Evolutionary conservation across 164 flowering plant species (phyloP), one percentile per base, ranked within the genome.

Genomic region (Macadamia integrifolia): DNA sequence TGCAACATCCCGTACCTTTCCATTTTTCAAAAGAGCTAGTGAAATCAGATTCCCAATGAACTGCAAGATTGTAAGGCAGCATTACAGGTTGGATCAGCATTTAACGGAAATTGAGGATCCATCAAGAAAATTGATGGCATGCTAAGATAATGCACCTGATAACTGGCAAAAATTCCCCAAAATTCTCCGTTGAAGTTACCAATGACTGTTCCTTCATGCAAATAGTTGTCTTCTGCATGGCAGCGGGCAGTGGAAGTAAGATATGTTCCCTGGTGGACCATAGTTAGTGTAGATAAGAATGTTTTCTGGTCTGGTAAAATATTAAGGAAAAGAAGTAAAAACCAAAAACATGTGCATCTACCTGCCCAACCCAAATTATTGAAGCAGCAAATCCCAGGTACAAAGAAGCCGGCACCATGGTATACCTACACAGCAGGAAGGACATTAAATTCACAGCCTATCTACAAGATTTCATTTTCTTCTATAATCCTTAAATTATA

Each of bases 311-410:
- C 55, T 29, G 32, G 44, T 28, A 14, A 53, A n/a, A 42, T 50
- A 17, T 12, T 17, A 49, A 14, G 28, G 18, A 55, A 69, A 28
- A 0, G 29, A 60, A 49, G 17, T 10, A 28, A 56, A 66, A 59
- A 4, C 40, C 11, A 53, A 65, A 57, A 65, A 57, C 35, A 71
- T 23, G 63, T 55, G 43, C 13, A 52, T 50, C 31, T 57, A 88
- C 97, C 96, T 91, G 86, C 13, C 91, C 99, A 80, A 94, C 99
- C 99, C 99, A 94, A 68, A 92, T 88, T 71, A 94, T 81, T 55
- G 99, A 92, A 63, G 99, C 95, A 66, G 91, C 67, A 80, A 90
- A 94, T 0, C 99, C 99, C 68, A 94, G 84, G 83, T 90, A 94
- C 50, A 90, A 17, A 69, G 96, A 88, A 74, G 97, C 88, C 49